Conservation (phyloP, 2,329 filamentous ascomycete species). For the Diaporthe vaccinii region DNA sequence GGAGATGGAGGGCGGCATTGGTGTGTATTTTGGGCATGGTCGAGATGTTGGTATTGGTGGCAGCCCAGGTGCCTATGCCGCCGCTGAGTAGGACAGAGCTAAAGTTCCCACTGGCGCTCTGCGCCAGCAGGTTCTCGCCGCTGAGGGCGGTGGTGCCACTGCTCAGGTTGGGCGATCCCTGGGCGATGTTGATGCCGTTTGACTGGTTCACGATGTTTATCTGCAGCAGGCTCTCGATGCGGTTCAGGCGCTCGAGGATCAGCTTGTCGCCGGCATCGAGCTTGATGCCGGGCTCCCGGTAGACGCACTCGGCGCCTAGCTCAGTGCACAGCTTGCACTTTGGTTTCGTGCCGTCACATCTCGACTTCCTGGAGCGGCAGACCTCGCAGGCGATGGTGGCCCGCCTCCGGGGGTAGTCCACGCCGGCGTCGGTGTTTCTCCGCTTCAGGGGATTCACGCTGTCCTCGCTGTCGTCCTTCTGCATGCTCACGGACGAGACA, state of each 20-base stretch:
- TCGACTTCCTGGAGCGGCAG: conserved; percentile 83
- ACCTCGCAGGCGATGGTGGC: conserved; percentile 82
- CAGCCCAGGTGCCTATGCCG: conserved; percentile 80
- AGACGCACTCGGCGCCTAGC: conserved; percentile 81
- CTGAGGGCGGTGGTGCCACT: conserved; percentile 70
- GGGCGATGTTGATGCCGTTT: conserved; percentile 68
- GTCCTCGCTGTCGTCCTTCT: conserved; percentile 64
- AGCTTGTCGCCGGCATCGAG: conserved; percentile 89
- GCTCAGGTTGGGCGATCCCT: conserved; percentile 75
- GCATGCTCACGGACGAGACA: conserved; percentile 56
- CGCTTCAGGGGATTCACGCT: conserved; percentile 71
- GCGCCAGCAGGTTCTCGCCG: conserved; percentile 68
- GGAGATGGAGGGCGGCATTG: conserved; percentile 81
- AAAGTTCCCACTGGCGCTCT: conserved; percentile 59
- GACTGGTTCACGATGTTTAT: conserved; percentile 70
- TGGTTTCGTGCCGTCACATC: conserved; percentile 83
- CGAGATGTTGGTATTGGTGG: conserved; percentile 75
- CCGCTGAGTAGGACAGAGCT: conserved; percentile 70
- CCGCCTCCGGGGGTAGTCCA: conserved; percentile 74
- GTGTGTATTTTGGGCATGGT: conserved; percentile 90
- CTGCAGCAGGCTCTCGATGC: conserved; percentile 85
- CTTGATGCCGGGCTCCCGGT: conserved; percentile 88
- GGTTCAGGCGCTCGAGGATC: conserved; percentile 82
- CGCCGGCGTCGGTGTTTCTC: conserved; percentile 71
- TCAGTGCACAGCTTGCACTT: conserved; percentile 87